Conservation (phyloP, 2,329 filamentous ascomycete genomes). For the Claviceps paspali region DNA sequence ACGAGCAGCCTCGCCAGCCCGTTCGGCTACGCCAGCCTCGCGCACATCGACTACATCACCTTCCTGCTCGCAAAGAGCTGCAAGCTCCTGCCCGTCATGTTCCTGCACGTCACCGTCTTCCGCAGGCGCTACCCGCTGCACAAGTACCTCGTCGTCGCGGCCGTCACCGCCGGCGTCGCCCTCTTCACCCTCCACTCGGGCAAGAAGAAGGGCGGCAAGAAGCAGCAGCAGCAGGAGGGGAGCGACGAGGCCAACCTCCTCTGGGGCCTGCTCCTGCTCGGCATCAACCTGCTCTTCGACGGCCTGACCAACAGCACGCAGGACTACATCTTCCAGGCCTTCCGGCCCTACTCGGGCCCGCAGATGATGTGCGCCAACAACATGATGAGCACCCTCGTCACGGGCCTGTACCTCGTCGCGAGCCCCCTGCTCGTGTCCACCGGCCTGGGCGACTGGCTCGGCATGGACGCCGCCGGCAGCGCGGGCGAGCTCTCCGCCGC, state of each 20-base stretch:
- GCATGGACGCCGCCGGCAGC: slow-evolving; percentile 47
- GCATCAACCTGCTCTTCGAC: slow-evolving; percentile 86
- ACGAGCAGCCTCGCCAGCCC: slow-evolving; percentile 84
- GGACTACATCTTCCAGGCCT: slow-evolving; percentile 77
- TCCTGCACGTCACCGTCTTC: slow-evolving; percentile 86
- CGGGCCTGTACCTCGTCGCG: slow-evolving; percentile 57
- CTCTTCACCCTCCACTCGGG: slow-evolving; percentile 84
- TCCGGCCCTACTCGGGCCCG: slow-evolving; percentile 69
- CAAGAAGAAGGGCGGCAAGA: slow-evolving; percentile 29
- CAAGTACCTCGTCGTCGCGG: slow-evolving; percentile 86
- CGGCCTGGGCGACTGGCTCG: slow-evolving; percentile 46
- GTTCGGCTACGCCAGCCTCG: slow-evolving; percentile 83
- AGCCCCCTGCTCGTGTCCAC: slow-evolving; percentile 67
- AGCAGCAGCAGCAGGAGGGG: too few species aligned
- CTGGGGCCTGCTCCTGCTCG: slow-evolving; percentile 75
- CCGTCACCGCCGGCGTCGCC: slow-evolving; percentile 84
- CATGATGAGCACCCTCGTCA: slow-evolving; percentile 67
- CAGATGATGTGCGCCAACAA: slow-evolving; percentile 99
- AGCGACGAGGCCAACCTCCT: too few species aligned
- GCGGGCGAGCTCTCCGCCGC: slow-evolving; percentile 71
- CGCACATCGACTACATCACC: slow-evolving; percentile 94
- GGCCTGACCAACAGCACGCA: slow-evolving; percentile 93
- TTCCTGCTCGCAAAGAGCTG: slow-evolving; percentile 96
- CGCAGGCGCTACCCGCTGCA: slow-evolving; percentile 79
- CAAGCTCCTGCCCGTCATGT: slow-evolving; percentile 98